Evolutionary conservation across 768 basidiomycete species (phyloP), one percentile per base, ranked within the genome.

Genomic region (Tylopilus sp.): DNA sequence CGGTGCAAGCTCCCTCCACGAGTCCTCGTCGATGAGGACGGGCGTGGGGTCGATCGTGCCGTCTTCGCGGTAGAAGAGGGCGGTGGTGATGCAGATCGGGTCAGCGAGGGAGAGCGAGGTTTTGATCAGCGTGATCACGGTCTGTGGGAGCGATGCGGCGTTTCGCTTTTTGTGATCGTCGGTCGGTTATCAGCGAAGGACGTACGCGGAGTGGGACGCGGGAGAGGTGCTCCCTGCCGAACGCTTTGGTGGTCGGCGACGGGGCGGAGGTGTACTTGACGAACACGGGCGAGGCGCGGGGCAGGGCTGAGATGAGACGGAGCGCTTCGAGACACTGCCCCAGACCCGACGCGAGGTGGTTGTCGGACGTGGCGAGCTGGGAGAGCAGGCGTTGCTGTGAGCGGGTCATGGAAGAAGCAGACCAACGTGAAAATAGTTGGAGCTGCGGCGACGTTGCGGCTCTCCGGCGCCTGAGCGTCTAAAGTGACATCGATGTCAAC

Each of bases 321-420:
- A 69, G 66, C 0, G 68, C 68, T 40, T 71, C 67, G 24, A 68
- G 63, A n/a, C 70, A 71, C 17, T 71, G 68, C 0, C 68, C 68
- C 13, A 69, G 59, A 2, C 68, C 70, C 0, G 68, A 67, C 1
- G 70, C 70, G 13, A 71, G 54, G 25, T 71, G 63, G 51, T 71
- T 70, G 40, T 63, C 67, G 14, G 69, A 69, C 1, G 69, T 60
- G 21, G 68, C 59, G 40, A 70, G 60, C 16, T 69, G 68, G 10
- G 70, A 40, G 44, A 69, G 63, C 2, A 69, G 49, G 17, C 66
- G 68, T 25, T 71, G 59, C 13, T 68, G 66, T 21, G 68, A 31
- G 34, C 53, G 68, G 45, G 52, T 30, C 68, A 68, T 70, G 34
- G 41, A 16, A 17, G 17, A 6, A 7, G 9, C 8, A 24, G 31